phyloP scores from a whole-genome alignment of 148 eudicot genomes.

The Cornus kousa region DNA sequence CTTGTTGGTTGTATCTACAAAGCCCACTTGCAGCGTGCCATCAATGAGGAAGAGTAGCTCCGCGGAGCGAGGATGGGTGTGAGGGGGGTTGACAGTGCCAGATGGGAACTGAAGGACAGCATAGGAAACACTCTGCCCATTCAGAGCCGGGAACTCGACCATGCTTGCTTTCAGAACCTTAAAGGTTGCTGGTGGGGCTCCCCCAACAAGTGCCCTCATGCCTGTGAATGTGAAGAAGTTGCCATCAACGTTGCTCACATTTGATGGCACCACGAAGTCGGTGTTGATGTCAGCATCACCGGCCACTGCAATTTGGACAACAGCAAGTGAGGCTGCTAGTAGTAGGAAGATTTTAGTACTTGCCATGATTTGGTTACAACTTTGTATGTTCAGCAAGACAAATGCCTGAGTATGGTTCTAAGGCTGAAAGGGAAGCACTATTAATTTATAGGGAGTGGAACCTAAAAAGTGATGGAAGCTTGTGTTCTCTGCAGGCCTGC shows the following conservation, averaged over 20 bases:
- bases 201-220: background rate
- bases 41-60: background rate
- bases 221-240: background rate
- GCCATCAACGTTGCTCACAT: background rate
- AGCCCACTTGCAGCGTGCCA: background rate
- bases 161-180: background rate
- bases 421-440: background rate
- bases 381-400: no score
- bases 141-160: background rate
- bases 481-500: background rate
- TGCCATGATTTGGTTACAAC: no score
- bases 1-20: background rate
- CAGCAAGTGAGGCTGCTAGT: background rate
- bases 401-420: background rate
- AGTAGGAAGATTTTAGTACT: background rate
- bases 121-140: constrained; percentile 6
- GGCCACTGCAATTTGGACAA: background rate
- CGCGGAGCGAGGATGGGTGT: constrained; percentile 6
- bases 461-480: background rate
- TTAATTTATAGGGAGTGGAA: background rate
- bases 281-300: background rate
- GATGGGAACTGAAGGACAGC: background rate
- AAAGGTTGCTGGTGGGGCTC: background rate
- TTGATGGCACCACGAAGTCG: background rate
- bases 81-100: constrained; percentile 3